Base-by-base conservation (phyloP, 805 yeast genomes). In the Candida anglica region DNA sequence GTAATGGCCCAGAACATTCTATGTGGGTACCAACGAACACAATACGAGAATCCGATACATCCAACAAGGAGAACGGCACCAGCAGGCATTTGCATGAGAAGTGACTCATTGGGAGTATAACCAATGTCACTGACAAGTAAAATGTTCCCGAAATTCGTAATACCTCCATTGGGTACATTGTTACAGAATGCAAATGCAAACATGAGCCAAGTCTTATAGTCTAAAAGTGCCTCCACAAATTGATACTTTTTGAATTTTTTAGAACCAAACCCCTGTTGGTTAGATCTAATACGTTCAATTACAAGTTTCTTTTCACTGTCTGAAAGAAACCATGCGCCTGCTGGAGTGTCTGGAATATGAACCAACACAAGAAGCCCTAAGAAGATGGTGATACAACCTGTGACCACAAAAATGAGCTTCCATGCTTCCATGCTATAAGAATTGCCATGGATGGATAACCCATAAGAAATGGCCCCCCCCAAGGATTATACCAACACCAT, bases 211-310 rank as follows among this genome's bases (percentile, higher is more conserved):
- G 74, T 63, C 45, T 72, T 69, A 29, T 56, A 36, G 44, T 80
- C 86, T 7, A 45, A 43, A 23, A 75, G 34, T 9, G 75, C 72
- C 48, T 79, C 82, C 15, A 50, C 54, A 27, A 76, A 57, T 50
- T 81, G 86, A 34, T 65, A 51, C 64, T 58, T 58, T 47, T 77
- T 77, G 66, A 78, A 75, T 27, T 63, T 56, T 43, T 58, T 69
- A 43, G 69, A 73, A 38, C 81, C 80, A 49, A 72, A 71, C 30
- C 84, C 86, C 42, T 71, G 79, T 44, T 69, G 74, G 55, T 72
- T 76, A 15, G 43, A 46, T 43, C 79, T 71, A 41, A 73, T 75
- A 43, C 79, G 66, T 52, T 68, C 74, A 24, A 75, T 73, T 26
- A 71, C 58, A 24, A 44, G 33, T 6, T 30, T 30, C 31, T 52